Base-by-base conservation (phyloP, 305 asterid genomes). In the Lippia alba region DNA sequence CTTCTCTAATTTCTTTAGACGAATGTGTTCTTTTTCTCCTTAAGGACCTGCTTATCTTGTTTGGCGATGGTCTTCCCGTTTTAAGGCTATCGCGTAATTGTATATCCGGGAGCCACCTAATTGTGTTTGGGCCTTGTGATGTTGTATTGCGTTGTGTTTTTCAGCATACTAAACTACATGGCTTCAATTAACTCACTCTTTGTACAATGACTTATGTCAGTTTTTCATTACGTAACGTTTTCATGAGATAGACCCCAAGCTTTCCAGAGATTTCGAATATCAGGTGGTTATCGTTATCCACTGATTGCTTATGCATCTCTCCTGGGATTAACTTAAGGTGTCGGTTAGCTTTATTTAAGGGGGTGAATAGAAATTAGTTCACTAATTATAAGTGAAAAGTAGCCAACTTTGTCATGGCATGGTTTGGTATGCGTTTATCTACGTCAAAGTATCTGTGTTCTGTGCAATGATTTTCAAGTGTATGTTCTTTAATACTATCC, bases 291-390 rank as follows among this genome's bases (percentile, higher is more conserved):
- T 24, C 24, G 24, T 24, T 24, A 24, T 8, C 16, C 64, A 59
- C 15, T 63, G 34, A 14, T 30, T 62, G 57, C 57, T 53, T 44
- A 54, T 24, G 46, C 48, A 44, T 40, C 56, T 10, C 14, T 15
- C 54, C 8, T 14, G 18, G 71, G 17, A 34, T 48, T 65, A 41
- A 33, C 9, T 20, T 61, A 59, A 61, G 64, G 61, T 18, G 67
- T 54, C 61, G 45, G 36, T 44, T 44, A 34, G 74, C 49, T 74
- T 4, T 67, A 8, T 61, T 61, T 19, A 18, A 53, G 20, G 54
- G 54, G 59, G 51, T 67, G 69, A 54, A 61, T 10, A 30, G 6
- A 53, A 53, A 1, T 54, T 50, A 44, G 56, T 59, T 53, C 51
- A 15, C 44, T 45, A 19, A 17, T n/a, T 18, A 56, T 32, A 20